These are phyloP conservation scores for Cryptococcus maquisensis DNA, from an alignment of 1,284 basidiomycete species.

Conservation along the genomic window DNA sequence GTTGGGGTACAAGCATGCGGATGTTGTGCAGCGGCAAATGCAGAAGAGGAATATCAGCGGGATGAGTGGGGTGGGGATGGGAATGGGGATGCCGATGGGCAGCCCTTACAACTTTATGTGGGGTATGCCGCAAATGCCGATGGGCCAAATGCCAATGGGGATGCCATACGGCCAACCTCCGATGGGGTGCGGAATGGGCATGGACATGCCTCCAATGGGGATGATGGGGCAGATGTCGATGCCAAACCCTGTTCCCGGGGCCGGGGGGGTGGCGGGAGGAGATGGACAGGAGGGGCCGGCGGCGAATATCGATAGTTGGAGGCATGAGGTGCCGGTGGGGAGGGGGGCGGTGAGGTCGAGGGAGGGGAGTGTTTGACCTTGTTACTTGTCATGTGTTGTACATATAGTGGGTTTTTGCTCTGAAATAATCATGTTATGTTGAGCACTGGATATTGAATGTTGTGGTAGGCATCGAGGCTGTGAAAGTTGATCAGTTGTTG, in stretches of 20 bases:
- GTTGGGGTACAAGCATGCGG: conserved; percentile 36
- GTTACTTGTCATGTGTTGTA: too few relatives aligned
- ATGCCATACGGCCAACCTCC: not conserved
- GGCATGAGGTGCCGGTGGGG: conserved; percentile 25
- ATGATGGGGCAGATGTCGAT: not conserved
- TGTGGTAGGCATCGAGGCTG: too few relatives aligned
- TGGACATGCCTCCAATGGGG: not conserved
- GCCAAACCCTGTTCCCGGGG: not conserved
- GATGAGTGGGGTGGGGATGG: not conserved
- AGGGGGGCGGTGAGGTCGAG: not conserved
- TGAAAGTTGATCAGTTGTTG: too few relatives aligned
- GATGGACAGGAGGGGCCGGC: conserved; percentile 2
- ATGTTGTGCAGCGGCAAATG: conserved; percentile 18
- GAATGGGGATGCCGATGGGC: conserved; percentile 6
- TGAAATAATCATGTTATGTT: too few relatives aligned
- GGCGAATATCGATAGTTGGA: conserved; percentile 30
- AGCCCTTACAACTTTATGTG: conserved; percentile 3
- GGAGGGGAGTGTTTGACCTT: not conserved
- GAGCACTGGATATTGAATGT: too few relatives aligned
- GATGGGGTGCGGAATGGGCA: not conserved
- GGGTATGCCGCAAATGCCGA: conserved; percentile 6
- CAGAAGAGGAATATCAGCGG: not conserved
- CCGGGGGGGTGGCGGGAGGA: not conserved
- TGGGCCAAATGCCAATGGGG: not conserved
- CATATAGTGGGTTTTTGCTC: too few relatives aligned